Base-by-base conservation (phyloP, 129 eudicot genomes). In the Pseudognaphalium luteoalbum region DNA sequence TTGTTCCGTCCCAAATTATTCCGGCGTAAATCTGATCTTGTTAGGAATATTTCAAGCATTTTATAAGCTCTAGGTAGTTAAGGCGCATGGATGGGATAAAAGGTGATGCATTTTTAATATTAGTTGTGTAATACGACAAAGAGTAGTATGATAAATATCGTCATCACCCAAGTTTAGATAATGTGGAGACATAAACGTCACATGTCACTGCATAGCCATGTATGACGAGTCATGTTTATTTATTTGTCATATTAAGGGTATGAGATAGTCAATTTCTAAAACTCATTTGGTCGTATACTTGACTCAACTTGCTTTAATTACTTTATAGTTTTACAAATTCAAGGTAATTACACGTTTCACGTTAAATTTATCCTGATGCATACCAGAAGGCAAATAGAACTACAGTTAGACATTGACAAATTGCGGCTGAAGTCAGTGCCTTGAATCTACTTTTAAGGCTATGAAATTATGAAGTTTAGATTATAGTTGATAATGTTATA, bases 161-260 rank as follows among this genome's bases (percentile, higher is more conserved):
- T 76, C 56, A 66, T 66, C 57, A 52, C 34, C 56, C 7, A 33
- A 66, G 54, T 37, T 61, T 39, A 8, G 42, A 59, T 39, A 61
- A 52, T 8, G 68, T 61, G 63, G 11, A 63, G 29, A 9, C 44
- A 16, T 74, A 61, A 50, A 22, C 28, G 34, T 66, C 51, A 66
- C 5, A 16, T 20, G 37, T 66, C 73, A 76, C 11, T 59, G 30
- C 62, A 62, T 74, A 44, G 58, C 78, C 42, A 62, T 75, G 71
- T 65, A 62, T 63, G 78, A 74, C 16, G 16, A 16, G 6, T 21
- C 34, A 37, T 35, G 44, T 47, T 14, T 47, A 47, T 47, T 47
- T 47, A 25, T 47, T 17, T 14, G n/a, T 47, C 54, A 12, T 14
- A 47, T 47, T 47, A 47, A 12, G 17, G 54, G 54, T 47, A 47